Base-by-base conservation (phyloP, 1,139 yeast genomes). In the Hyphopichia pseudoburtonii region DNA sequence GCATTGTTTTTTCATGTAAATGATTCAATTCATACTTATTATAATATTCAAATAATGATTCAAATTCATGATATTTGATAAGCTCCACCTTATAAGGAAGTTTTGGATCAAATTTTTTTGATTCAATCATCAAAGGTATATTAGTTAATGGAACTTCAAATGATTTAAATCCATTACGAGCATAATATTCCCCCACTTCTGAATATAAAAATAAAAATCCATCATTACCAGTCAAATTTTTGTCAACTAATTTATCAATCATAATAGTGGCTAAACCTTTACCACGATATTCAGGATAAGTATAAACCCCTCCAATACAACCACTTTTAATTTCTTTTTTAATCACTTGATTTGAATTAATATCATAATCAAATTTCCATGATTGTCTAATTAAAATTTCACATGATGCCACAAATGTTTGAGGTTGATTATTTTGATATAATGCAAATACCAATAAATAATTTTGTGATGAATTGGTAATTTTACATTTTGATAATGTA, bases 121-220 rank as follows among this genome's bases (percentile, higher is more conserved):
- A 16, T 10, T 32, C 35, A 7, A 22, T 21, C 2, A 26, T 39
- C 28, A 51, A 41, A 5, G 54, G 44, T 12, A 63, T 43, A 23
- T 55, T 39, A 62, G 51, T 62, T 47, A 51, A 67, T 5, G 66
- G 79, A 8, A 78, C 76, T 28, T 66, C 75, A 38, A 63, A 56
- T 2, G 82, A 71, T 30, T 64, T 60, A 56, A 80, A 85, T 2
- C 87, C 94, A 48, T 73, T 69, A 39, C 67, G 64, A 25, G 66
- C 56, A 54, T 85, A 84, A 56, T 76, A 84, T 39, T 79, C 80
- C 5, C 88, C 90, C 28, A 86, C 73, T 51, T 84, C 94, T 25
- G 89, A 82, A 66, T 84, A 85, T 41, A 84, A 65, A 40, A 72
- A 76, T 11, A 72, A 60, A 37, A 73, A 69, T 14, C 76, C 73